A percentile compares a stretch with the other conserved stretches of the same genome.
Evolutionary conservation across 768 basidiomycete species (phyloP).

Genomic region (Mycena polygramma): DNA sequence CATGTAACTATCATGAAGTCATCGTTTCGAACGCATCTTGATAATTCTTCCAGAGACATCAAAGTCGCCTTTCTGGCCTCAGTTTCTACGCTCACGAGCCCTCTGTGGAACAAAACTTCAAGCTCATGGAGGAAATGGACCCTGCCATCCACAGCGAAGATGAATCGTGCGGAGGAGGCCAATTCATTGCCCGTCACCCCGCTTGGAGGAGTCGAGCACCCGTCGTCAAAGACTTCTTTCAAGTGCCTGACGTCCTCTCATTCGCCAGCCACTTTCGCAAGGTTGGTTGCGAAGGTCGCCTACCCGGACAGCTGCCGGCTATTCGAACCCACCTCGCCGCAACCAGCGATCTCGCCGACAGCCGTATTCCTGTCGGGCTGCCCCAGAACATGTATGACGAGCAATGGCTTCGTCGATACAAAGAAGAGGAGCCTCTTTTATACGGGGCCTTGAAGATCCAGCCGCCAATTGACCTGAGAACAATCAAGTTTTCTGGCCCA

Average conservation of each 20-base stretch:
- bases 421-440: conserved; percentile 14
- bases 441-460: conserved; percentile 16
- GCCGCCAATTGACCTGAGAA: conserved; percentile 1
- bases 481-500: neutral
- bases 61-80: neutral
- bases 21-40: neutral
- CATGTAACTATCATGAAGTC: neutral
- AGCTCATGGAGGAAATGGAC: conserved; percentile 13
- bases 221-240: conserved; percentile 15
- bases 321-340: conserved; percentile 20
- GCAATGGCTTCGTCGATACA: conserved; percentile 21
- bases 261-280: conserved; percentile 16
- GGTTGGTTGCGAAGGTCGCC: conserved; percentile 12
- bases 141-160: conserved; percentile 22
- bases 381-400: conserved; percentile 26
- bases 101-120: conserved; percentile 10
- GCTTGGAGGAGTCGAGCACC: conserved; percentile 14
- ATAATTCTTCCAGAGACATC: neutral
- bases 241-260: conserved; percentile 5
- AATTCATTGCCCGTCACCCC: conserved; percentile 13
- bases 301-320: conserved; percentile 17
- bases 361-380: conserved; percentile 14
- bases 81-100: conserved; percentile 1
- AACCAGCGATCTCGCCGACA: neutral
- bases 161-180: neutral